Conservation (phyloP, 2,329 filamentous ascomycete genomes). For the Scortechinia acanthostroma region DNA sequence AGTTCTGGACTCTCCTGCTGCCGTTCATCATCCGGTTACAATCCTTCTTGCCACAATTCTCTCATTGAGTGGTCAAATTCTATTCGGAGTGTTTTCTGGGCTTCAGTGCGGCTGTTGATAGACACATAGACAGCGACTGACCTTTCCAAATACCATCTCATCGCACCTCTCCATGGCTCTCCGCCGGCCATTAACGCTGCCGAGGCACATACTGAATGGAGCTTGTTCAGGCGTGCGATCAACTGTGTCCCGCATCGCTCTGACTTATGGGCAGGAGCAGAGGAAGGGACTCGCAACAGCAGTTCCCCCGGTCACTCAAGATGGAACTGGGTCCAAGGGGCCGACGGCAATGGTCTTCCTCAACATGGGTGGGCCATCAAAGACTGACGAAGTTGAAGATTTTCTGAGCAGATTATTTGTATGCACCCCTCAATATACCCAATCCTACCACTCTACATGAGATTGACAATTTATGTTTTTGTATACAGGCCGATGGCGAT, state of each 20-base stretch:
- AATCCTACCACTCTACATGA: conserved; percentile 8
- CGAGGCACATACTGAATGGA: too few species aligned
- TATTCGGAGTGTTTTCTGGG: too few species aligned
- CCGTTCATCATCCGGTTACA: too few species aligned
- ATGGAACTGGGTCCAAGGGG: conserved; percentile 35
- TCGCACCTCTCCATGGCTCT: too few species aligned
- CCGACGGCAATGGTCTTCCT: conserved; percentile 97
- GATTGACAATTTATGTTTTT: too few species aligned
- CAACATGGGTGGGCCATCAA: conserved; percentile 96
- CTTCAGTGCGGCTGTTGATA: too few species aligned
- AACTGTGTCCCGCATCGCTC: too few species aligned
- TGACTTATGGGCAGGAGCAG: too few species aligned
- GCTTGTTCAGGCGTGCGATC: neutral
- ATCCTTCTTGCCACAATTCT: neutral
- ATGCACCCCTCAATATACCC: conserved; percentile 23
- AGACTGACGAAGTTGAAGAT: conserved; percentile 76
- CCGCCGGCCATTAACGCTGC: too few species aligned
- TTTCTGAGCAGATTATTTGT: conserved; percentile 91
- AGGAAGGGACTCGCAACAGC: neutral
- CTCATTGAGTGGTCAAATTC: too few species aligned
- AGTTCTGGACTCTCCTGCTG: neutral
- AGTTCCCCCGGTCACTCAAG: neutral
- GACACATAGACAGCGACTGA: too few species aligned
- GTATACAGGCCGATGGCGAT: conserved; percentile 73
- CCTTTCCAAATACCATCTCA: too few species aligned